Conservation (phyloP, 768 basidiomycete genomes). For the Cystobasidium tubakii region DNA sequence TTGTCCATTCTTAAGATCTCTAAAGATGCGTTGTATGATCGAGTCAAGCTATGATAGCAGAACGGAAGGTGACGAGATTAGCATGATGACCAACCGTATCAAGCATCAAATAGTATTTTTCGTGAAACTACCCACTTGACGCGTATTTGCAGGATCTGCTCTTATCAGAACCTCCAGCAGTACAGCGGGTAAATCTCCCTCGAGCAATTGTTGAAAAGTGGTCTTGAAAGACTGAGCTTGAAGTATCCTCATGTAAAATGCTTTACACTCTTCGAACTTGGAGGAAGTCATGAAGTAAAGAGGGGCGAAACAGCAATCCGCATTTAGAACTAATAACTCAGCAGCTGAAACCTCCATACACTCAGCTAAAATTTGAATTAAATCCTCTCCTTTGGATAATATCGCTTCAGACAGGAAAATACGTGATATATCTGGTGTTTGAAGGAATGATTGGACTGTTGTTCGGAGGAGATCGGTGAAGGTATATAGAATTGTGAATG, state of each 20-base stretch:
- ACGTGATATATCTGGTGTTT: constrained; percentile 10
- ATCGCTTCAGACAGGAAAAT: constrained; percentile 18
- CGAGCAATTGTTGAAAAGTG: constrained; percentile 7
- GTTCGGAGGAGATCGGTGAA: constrained; percentile 10
- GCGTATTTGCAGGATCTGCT: not conserved
- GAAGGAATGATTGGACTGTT: constrained; percentile 26
- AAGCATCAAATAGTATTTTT: no score
- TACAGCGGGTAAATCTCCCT: constrained; percentile 15
- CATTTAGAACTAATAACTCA: constrained; percentile 21
- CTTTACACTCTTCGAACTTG: constrained; percentile 21
- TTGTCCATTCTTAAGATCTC: not conserved
- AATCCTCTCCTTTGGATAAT: not conserved
- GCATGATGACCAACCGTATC: no score
- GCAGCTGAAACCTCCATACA: not conserved
- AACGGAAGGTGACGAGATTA: no score
- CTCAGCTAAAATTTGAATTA: not conserved
- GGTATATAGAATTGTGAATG: not conserved
- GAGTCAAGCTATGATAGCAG: constrained; percentile 15
- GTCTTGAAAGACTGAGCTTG: not conserved
- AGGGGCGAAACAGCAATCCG: constrained; percentile 26
- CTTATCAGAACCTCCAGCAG: constrained; percentile 18
- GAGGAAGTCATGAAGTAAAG: constrained; percentile 1
- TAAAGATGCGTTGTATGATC: not conserved
- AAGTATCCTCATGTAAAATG: constrained; percentile 4
- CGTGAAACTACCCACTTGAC: not conserved